phyloP scores from a whole-genome alignment of 768 basidiomycete species.

The Chalciporus pseudorubinellus region DNA sequence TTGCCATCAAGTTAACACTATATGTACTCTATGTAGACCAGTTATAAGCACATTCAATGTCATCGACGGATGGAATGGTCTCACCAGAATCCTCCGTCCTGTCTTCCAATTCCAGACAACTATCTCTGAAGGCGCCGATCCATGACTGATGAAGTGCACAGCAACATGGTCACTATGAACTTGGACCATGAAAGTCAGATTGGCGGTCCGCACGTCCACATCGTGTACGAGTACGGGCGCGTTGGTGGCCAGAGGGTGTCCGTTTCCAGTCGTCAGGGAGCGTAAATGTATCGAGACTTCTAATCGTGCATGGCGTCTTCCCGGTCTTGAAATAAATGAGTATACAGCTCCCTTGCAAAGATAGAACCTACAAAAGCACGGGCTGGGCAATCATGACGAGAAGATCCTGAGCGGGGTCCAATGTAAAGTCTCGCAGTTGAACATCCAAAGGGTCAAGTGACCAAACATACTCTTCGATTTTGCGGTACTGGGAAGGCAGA shows the following conservation, averaged over 20 bases:
- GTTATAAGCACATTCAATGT: background rate
- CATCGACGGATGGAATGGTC: conserved; percentile 15
- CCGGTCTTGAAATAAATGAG: conserved; percentile 13
- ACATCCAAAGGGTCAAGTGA: conserved; percentile 34
- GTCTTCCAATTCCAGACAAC: conserved; percentile 70
- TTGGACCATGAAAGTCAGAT: conserved; percentile 49
- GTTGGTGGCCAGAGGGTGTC: conserved; percentile 43
- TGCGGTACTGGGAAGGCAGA: conserved; percentile 48
- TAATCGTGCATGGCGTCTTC: conserved; percentile 13
- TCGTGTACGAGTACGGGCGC: conserved; percentile 32
- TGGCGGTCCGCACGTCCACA: conserved; percentile 15
- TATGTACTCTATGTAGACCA: conserved; percentile 21
- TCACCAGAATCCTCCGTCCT: conserved; percentile 48
- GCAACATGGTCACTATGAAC: conserved; percentile 52
- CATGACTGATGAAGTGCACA: conserved; percentile 42
- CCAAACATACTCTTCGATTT: conserved; percentile 49
- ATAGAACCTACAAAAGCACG: conserved; percentile 30
- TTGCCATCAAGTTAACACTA: conserved; percentile 37
- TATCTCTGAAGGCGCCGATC: conserved; percentile 42
- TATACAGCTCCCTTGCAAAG: background rate
- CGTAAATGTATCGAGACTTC: conserved; percentile 41
- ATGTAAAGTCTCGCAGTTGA: conserved; percentile 52
- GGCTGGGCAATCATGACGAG: conserved; percentile 49
- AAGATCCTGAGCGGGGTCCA: conserved; percentile 69
- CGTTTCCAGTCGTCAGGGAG: conserved; percentile 42